Percentiles rank a stretch among this genome's conserved stretches.
phyloP scores from a whole-genome alignment of 225 moss, liverwort and hornwort genomes.

The Pseudisothecium myosuroides region DNA sequence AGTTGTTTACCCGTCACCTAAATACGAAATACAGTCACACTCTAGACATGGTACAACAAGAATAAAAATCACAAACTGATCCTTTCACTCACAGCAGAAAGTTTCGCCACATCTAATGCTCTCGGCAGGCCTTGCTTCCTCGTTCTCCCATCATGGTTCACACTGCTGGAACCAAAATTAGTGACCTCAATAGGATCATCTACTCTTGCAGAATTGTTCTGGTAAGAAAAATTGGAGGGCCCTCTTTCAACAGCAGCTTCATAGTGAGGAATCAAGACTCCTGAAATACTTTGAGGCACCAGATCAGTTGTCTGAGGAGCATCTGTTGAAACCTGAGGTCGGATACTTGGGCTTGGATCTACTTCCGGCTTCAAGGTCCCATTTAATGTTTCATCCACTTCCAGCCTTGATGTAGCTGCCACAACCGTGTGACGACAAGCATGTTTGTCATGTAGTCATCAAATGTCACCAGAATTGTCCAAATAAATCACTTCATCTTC shows the following conservation, averaged over 20 bases:
- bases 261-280: constrained; percentile 5
- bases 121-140: constrained; percentile 7
- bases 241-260: constrained; percentile 10
- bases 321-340: neutral
- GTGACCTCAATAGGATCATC: neutral
- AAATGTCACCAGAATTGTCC: neutral
- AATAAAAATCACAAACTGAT: neutral
- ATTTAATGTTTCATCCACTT: neutral
- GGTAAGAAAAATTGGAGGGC: neutral
- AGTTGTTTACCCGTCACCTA: neutral
- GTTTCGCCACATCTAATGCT: constrained; percentile 2
- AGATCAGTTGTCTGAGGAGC: constrained; percentile 15
- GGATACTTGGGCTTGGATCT: constrained; percentile 4
- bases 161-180: neutral
- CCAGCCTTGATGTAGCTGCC: constrained; percentile 3
- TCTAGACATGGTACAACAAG: neutral
- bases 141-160: neutral
- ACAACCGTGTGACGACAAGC: neutral
- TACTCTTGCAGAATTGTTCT: constrained; percentile 3
- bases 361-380: constrained; percentile 1
- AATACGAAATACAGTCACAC: neutral
- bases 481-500: neutral
- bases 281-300: constrained; percentile 10
- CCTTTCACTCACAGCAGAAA: constrained; percentile 20
- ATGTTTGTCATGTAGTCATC: neutral